Percentiles rank a stretch among this genome's conserved stretches.
Evolutionary conservation across 2,329 filamentous ascomycete genomes (phyloP).

Genomic region (Penicillium nordicum): DNA sequence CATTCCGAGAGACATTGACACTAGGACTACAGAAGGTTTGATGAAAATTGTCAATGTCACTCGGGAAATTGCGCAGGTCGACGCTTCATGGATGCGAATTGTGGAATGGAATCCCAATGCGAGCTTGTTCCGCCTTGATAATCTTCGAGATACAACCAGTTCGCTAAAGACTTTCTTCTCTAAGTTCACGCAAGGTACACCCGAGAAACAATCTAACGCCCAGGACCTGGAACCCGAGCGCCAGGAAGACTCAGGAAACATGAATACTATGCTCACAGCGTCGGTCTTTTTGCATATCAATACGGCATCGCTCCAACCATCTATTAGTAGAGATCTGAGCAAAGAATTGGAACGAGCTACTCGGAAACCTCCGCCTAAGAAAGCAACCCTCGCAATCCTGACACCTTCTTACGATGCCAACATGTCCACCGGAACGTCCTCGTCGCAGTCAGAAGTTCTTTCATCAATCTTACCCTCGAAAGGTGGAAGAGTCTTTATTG

Average conservation of each 20-base stretch:
- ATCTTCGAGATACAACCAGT: constrained; percentile 47
- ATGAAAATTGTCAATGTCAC: constrained; percentile 84
- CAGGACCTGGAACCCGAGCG: constrained; percentile 58
- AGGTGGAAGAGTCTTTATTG: constrained; percentile 91
- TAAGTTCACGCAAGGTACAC: constrained; percentile 59
- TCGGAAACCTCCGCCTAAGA: constrained; percentile 91
- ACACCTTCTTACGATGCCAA: constrained; percentile 88
- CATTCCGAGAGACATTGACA: constrained; percentile 75
- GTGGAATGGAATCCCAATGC: constrained; percentile 74
- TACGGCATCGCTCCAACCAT: constrained; percentile 76
- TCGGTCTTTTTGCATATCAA: constrained; percentile 87
- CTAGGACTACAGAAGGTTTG: constrained; percentile 77
- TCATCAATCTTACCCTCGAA: constrained; percentile 84
- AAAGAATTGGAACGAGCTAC: constrained; percentile 90
- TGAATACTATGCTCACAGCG: constrained; percentile 66
- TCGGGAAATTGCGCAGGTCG: constrained; percentile 84
- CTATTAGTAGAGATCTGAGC: constrained; percentile 68
- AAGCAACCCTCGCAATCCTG: constrained; percentile 78
- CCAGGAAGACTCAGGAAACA: constrained; percentile 65
- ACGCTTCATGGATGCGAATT: constrained; percentile 82
- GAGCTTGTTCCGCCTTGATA: constrained; percentile 37
- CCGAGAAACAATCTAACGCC: constrained; percentile 36
- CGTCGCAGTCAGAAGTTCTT: constrained; percentile 65
- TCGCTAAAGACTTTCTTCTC: constrained; percentile 79
- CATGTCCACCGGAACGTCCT: constrained; percentile 59